Evolutionary conservation across 2,329 filamentous ascomycete species (phyloP).

Genomic region (Aspergillus sp.): DNA sequence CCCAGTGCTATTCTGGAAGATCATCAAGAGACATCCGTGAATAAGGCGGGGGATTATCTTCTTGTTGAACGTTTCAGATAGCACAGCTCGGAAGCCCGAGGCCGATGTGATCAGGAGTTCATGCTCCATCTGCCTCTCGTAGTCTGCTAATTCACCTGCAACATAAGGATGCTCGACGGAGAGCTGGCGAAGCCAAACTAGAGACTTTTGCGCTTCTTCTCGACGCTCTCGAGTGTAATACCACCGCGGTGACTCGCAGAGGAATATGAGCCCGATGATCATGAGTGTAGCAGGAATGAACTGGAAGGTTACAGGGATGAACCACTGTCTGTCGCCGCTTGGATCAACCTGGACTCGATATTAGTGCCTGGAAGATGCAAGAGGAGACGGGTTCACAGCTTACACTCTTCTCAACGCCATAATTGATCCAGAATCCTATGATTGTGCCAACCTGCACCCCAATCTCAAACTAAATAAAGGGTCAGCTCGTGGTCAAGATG

Average conservation of each 20-base stretch:
- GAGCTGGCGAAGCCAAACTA: not conserved
- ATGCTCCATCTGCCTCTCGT: not conserved
- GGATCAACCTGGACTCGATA: not conserved
- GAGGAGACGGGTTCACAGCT: not conserved
- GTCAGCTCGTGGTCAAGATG: not conserved
- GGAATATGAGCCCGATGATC: not conserved
- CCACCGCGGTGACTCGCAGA: not conserved
- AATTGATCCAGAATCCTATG: not conserved
- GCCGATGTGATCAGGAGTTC: not conserved
- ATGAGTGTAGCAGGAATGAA: not conserved
- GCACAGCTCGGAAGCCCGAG: not conserved
- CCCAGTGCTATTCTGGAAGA: not conserved
- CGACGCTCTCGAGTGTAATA: not conserved
- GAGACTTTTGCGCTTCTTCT: not conserved
- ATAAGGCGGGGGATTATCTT: not conserved
- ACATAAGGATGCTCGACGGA: not conserved
- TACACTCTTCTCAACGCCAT: not conserved
- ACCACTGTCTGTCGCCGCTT: not conserved
- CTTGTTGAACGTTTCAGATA: not conserved
- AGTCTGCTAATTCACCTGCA: not conserved
- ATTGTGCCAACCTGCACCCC: not conserved
- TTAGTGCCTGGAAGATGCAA: not conserved
- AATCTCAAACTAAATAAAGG: not conserved
- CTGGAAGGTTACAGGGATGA: not conserved
- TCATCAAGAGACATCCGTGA: not conserved